These are phyloP conservation scores for Lathyrus tuberosus DNA, from an alignment of 306 rosid genomes.

Conservation along the genomic window DNA sequence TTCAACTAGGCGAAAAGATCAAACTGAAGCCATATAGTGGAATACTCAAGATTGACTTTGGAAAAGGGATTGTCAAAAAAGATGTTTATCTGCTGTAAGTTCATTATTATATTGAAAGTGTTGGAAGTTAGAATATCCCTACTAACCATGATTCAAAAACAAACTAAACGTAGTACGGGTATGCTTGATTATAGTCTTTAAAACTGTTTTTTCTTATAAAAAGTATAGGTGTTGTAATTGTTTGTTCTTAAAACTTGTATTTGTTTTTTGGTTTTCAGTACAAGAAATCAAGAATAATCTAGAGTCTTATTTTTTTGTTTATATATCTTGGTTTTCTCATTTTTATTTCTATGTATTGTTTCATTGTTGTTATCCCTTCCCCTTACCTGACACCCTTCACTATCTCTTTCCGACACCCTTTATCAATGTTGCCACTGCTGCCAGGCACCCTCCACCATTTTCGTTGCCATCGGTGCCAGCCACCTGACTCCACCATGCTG, in stretches of 20 bases:
- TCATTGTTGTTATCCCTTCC: not conserved
- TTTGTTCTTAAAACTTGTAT: conserved; percentile 4
- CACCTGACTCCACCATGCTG: not conserved
- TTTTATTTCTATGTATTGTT: not conserved
- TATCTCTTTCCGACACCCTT: not conserved
- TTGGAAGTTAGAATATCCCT: conserved; percentile 30
- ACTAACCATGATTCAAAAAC: conserved; percentile 23
- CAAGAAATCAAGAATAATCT: not conserved
- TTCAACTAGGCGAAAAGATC: conserved; percentile 77
- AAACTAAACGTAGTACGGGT: conserved; percentile 3
- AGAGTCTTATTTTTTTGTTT: conserved; percentile 1
- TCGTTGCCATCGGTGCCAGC: not conserved
- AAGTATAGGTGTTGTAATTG: not conserved
- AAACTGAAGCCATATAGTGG: conserved; percentile 94
- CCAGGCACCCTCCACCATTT: not conserved
- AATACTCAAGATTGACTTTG: conserved; percentile 91
- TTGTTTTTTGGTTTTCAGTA: not conserved
- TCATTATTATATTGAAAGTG: conserved; percentile 21
- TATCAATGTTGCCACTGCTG: not conserved
- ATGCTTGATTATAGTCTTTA: not conserved
- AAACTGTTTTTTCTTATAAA: not conserved
- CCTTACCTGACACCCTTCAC: not conserved
- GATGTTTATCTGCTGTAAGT: conserved; percentile 95
- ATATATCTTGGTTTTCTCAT: not conserved
- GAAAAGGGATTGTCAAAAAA: conserved; percentile 91